phyloP scores from a whole-genome alignment of 202 grass and related monocot genomes.

The Digitaria exilis region DNA sequence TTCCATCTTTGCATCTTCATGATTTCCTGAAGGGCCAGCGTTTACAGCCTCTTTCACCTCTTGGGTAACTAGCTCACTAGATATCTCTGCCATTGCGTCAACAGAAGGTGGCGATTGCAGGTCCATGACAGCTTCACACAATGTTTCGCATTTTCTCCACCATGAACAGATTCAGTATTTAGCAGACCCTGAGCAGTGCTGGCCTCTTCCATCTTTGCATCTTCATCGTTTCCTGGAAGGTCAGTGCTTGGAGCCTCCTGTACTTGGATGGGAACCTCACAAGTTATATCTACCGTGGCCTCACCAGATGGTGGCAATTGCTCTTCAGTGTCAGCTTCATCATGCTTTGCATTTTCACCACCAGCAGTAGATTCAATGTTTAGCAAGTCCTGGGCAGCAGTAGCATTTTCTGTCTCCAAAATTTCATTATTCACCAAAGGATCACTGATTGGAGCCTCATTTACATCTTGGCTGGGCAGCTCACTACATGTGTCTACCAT shows the following conservation, averaged over 20 bases:
- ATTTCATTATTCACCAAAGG: not conserved
- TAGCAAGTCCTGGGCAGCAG: not conserved
- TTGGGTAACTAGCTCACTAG: not conserved
- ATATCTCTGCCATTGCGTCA: not conserved
- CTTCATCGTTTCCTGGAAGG: not conserved
- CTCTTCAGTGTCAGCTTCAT: not conserved
- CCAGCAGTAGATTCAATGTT: not conserved
- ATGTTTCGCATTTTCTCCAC: not conserved
- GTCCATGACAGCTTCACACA: not conserved
- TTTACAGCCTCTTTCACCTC: not conserved
- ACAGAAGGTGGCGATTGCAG: not conserved
- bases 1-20: not conserved
- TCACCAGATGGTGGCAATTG: not conserved
- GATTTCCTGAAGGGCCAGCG: not conserved
- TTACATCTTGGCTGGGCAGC: not conserved
- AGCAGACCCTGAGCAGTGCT: not conserved
- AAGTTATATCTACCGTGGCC: not conserved
- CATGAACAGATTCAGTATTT: not conserved
- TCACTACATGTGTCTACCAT: slow-evolving; percentile 1
- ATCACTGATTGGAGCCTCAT: slow-evolving; percentile 8
- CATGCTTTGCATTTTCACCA: not conserved
- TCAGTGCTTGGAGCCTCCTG: not conserved
- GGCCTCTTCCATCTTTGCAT: not conserved
- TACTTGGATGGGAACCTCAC: not conserved
- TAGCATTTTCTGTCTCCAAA: not conserved